Conservation (phyloP, 495 filamentous ascomycete genomes). For the Penicillium canariense region DNA sequence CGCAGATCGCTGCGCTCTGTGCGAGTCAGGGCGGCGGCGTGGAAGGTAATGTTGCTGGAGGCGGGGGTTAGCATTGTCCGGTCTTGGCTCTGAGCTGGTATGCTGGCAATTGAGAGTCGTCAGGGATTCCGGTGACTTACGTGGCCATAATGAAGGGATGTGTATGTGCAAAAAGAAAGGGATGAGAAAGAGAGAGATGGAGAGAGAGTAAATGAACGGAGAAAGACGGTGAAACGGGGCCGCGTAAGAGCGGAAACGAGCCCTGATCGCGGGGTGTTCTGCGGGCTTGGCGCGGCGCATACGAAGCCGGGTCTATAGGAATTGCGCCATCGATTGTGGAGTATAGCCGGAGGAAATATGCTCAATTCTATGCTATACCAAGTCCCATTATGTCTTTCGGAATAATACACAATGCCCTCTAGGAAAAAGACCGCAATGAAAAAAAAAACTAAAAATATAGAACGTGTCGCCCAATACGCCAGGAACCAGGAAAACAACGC, state of each 20-base stretch:
- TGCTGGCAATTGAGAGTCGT: not conserved
- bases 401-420: not conserved
- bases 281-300: not conserved
- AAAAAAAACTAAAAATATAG: not conserved
- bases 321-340: not conserved
- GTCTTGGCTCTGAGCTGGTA: constrained; percentile 1
- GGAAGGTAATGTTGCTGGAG: constrained; percentile 96
- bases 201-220: constrained; percentile 4
- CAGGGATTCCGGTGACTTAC: constrained; percentile 31
- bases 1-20: constrained; percentile 75
- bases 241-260: constrained; percentile 20
- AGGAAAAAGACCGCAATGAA: not conserved
- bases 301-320: constrained; percentile 2
- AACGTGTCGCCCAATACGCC: constrained; percentile 2
- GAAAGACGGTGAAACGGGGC: constrained; percentile 18
- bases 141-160: constrained; percentile 43
- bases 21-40: constrained; percentile 83
- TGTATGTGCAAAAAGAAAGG: constrained; percentile 14
- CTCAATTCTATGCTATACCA: not conserved
- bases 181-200: constrained; percentile 7
- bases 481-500: constrained; percentile 29
- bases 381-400: not conserved
- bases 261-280: constrained; percentile 22
- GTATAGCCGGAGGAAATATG: not conserved
- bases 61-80: constrained; percentile 8